Conservation (phyloP, 2,329 filamentous ascomycete genomes). For the Lachnellula hyalina region DNA sequence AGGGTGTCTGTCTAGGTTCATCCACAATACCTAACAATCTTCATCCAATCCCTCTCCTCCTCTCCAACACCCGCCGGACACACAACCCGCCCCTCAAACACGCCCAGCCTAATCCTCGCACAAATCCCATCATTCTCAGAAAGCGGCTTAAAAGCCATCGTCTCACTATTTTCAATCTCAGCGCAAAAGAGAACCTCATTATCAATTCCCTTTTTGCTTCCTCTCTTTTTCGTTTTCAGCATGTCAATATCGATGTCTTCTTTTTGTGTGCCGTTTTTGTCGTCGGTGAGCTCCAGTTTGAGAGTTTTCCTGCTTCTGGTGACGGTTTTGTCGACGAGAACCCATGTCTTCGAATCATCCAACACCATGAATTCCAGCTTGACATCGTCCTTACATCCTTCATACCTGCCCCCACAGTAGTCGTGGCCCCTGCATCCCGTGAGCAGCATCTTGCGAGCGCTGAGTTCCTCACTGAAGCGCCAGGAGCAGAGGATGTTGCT, state of each 20-base stretch:
- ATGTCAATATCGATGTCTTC: slow-evolving; percentile 1
- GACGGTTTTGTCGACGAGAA: not conserved
- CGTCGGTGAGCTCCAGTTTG: not conserved
- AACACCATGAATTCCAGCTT: not conserved
- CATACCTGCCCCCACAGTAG: not conserved
- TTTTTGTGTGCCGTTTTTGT: not conserved
- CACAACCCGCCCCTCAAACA: not conserved
- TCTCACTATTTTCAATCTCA: too few relatives aligned
- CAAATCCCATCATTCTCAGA: too few relatives aligned
- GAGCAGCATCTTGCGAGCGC: slow-evolving; percentile 1
- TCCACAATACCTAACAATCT: slow-evolving; percentile 10
- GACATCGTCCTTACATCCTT: not conserved
- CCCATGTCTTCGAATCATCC: not conserved
- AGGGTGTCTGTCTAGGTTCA: not conserved
- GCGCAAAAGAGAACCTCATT: not conserved
- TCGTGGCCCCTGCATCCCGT: slow-evolving; percentile 1
- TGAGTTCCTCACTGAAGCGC: slow-evolving; percentile 15
- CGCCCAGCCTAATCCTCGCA: not conserved
- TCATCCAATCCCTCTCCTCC: slow-evolving; percentile 7
- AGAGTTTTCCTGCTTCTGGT: not conserved
- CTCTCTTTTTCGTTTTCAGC: not conserved
- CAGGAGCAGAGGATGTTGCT: slow-evolving; percentile 11
- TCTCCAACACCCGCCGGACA: not conserved
- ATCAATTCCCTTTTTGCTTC: not conserved
- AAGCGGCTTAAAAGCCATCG: too few relatives aligned